Evolutionary conservation across 495 filamentous ascomycete genomes (phyloP).

Genomic region (Tetracladium setigerum): DNA sequence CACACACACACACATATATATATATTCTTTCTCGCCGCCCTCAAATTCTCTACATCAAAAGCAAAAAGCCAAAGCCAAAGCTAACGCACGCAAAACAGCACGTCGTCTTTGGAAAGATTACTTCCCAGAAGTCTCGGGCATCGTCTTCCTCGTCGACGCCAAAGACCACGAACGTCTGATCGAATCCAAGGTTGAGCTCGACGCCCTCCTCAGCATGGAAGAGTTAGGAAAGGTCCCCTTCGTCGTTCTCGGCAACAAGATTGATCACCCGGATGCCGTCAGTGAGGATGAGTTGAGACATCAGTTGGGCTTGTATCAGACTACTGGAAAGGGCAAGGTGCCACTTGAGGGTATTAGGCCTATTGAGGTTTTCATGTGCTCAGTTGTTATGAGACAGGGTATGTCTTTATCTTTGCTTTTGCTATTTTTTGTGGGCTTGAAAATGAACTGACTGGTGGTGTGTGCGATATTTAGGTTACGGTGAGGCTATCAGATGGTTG

Average conservation of each 20-base stretch:
- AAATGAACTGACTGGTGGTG: too few species aligned
- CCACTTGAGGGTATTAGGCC: conserved; percentile 90
- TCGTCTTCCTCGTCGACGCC: conserved; percentile 96
- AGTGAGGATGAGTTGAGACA: conserved; percentile 90
- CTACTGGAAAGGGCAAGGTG: conserved; percentile 96
- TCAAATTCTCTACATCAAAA: background rate
- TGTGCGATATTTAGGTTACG: conserved; percentile 49
- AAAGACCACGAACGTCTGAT: conserved; percentile 90
- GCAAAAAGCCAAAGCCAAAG: background rate
- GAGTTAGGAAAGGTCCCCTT: conserved; percentile 90
- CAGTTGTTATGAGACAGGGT: conserved; percentile 96
- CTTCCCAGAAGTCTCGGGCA: conserved; percentile 96
- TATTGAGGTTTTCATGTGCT: conserved; percentile 99
- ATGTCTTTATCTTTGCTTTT: too few species aligned
- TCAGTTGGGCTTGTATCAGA: conserved; percentile 88
- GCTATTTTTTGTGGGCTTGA: conserved; percentile 5
- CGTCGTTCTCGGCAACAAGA: conserved; percentile 95
- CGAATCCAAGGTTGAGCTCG: conserved; percentile 93
- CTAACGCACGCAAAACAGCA: conserved; percentile 47
- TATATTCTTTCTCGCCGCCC: too few species aligned
- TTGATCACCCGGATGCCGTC: conserved; percentile 92
- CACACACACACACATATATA: background rate
- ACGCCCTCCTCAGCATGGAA: conserved; percentile 90
- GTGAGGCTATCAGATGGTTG: conserved; percentile 73
- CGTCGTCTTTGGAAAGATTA: conserved; percentile 97